Evolutionary conservation across 208 protist genomes (phyloP).

Genomic region (Trypanosoma lewisi): DNA sequence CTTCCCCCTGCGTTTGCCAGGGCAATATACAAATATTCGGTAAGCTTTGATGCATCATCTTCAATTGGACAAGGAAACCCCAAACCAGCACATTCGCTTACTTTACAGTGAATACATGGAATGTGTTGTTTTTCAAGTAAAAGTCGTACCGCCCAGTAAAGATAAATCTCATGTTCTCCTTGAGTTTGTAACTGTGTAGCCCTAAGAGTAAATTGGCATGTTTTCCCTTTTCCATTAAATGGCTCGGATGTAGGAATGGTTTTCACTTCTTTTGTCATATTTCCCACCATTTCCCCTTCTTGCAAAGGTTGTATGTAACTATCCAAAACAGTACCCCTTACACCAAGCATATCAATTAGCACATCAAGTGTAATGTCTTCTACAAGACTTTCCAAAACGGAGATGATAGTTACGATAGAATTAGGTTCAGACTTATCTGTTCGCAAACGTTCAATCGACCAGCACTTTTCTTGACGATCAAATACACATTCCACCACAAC

Average conservation of each 20-base stretch:
- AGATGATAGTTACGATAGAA: conserved; percentile 78
- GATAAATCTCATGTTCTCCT: conserved; percentile 29
- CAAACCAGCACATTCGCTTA: conserved; percentile 61
- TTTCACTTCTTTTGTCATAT: background rate
- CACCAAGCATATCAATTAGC: conserved; percentile 33
- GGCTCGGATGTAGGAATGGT: background rate
- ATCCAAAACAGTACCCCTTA: background rate
- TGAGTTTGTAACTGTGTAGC: conserved; percentile 37
- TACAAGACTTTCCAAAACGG: conserved; percentile 73
- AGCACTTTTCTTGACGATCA: conserved; percentile 30
- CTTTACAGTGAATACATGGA: conserved; percentile 57
- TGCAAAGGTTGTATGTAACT: conserved; percentile 8
- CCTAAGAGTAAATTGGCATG: conserved; percentile 54
- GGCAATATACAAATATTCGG: conserved; percentile 59
- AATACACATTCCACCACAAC: conserved; percentile 69
- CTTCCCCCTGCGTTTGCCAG: conserved; percentile 77
- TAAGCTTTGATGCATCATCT: conserved; percentile 29
- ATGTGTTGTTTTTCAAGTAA: conserved; percentile 48
- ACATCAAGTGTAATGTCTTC: conserved; percentile 51
- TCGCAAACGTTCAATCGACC: conserved; percentile 68
- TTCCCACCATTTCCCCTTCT: background rate
- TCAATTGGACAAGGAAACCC: conserved; percentile 28
- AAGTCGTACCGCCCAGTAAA: conserved; percentile 39
- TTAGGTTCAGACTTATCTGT: conserved; percentile 71
- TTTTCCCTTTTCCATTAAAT: conserved; percentile 14